Evolutionary conservation across 176 grass and related monocot species (phyloP), one percentile per base, ranked within the genome.

Genomic region (Phyllostachys edulis): DNA sequence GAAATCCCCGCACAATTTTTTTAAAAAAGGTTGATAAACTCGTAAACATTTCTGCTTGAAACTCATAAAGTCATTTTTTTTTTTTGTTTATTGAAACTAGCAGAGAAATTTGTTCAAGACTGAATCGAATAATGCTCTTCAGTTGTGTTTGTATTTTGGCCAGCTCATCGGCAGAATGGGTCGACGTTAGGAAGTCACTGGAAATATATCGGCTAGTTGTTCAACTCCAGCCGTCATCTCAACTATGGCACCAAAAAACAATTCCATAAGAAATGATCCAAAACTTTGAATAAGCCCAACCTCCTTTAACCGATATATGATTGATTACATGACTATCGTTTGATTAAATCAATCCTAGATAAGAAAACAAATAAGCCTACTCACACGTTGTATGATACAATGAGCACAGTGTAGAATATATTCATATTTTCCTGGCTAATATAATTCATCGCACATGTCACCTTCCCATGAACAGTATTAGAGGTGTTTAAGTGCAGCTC

Each of bases 151-250:
- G 45, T 83, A 61, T 34, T 36, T 68, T 84, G 21, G 63, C 84
- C 80, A 90, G 75, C 75, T 54, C 50, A 78, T 18, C 50, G 23
- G 13, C 6, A 54, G 68, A 79, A 87, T 16, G 61, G 73, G 24
- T 79, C 84, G 84, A 84, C 89, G 26, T 63, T 67, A 26, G 47
- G 23, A 80, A 63, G 50, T 68, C 63, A 14, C 17, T 40, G 34
- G 21, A 23, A 70, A 34, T 41, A 54, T 62, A 74, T 50, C 39
- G 23, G 37, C 12, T 81, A 39, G 61, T 34, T 59, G 61, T 75
- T 81, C 84, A 77, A 82, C 64, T 56, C 64, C 65, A 90, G 38
- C 63, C 64, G 20, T 86, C 70, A 52, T 84, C 44, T 84, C 29
- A 45, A 52, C 29, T 34, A 9, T 60, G 64, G 10, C 79, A 82